Conservation (phyloP, 1,284 basidiomycete species). For the Uromyces viciae-fabae region DNA sequence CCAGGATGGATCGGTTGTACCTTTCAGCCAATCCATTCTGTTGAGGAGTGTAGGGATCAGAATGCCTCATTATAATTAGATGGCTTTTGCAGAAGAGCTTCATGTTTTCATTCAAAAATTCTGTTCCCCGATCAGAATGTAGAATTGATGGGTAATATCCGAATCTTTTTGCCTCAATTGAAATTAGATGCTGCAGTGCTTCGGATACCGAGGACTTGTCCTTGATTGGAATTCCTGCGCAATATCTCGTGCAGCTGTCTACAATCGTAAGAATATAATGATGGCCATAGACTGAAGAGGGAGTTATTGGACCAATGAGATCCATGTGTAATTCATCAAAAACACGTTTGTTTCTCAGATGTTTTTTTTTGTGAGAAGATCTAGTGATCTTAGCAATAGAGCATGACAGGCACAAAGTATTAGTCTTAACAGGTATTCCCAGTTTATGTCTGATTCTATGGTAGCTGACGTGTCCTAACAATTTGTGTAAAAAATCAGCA, state of each 20-base stretch:
- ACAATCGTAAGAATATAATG: slow-evolving; percentile 2
- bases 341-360: not conserved
- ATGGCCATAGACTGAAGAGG: not conserved
- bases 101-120: not conserved
- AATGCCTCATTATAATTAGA: not conserved
- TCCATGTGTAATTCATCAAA: slow-evolving; percentile 1
- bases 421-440: not conserved
- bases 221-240: not conserved
- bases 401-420: not conserved
- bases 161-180: not conserved
- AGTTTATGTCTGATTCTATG: not conserved
- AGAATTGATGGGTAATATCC: not conserved
- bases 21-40: slow-evolving; percentile 13
- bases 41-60: slow-evolving; percentile 15
- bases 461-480: not conserved
- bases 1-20: not conserved
- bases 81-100: not conserved
- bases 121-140: not conserved
- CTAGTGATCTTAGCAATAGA: not conserved
- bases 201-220: not conserved
- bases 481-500: not conserved
- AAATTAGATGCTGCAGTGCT: not conserved
- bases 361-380: not conserved
- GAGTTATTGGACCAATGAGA: slow-evolving; percentile 1
- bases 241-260: not conserved